Evolutionary conservation across 2,329 filamentous ascomycete species (phyloP).

Genomic region (Cryphonectria naterciae): DNA sequence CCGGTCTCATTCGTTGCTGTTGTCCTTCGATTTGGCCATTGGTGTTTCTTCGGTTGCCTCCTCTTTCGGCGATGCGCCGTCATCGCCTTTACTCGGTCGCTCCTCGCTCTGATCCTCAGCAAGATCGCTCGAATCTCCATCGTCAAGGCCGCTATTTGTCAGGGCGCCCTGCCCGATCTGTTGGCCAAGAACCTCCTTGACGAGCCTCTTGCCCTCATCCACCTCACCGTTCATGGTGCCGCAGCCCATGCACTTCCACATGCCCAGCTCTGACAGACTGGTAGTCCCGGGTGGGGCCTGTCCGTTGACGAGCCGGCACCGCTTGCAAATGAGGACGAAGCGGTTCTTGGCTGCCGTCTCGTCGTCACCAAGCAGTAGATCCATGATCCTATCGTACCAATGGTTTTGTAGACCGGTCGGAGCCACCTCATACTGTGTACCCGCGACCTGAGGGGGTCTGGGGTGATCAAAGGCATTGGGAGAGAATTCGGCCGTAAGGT

Average conservation of each 20-base stretch:
- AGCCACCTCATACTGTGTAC: conserved; percentile 36
- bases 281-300: conserved; percentile 89
- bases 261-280: conserved; percentile 76
- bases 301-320: conserved; percentile 89
- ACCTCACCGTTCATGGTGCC: conserved; percentile 80
- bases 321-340: conserved; percentile 80
- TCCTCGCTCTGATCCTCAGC: conserved; percentile 22
- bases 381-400: conserved; percentile 95
- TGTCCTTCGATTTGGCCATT: conserved; percentile 15
- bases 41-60: conserved; percentile 9
- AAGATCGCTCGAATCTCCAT: conserved; percentile 27
- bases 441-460: conserved; percentile 31
- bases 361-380: conserved; percentile 91
- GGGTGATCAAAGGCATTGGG: conserved; percentile 66
- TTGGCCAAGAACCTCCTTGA: conserved; percentile 63
- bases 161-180: conserved; percentile 30
- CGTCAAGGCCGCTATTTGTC: conserved; percentile 22
- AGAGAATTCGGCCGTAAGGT: conserved; percentile 68
- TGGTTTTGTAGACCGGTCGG: conserved; percentile 51
- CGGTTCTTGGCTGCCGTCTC: conserved; percentile 92
- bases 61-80: conserved; percentile 4
- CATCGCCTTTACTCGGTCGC: conserved; percentile 3
- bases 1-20: conserved; percentile 4
- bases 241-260: conserved; percentile 89
- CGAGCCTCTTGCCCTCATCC: conserved; percentile 73